Evolutionary conservation across 352 stramenopile genomes (phyloP).

Genomic region (Elongisporangium anandrum): DNA sequence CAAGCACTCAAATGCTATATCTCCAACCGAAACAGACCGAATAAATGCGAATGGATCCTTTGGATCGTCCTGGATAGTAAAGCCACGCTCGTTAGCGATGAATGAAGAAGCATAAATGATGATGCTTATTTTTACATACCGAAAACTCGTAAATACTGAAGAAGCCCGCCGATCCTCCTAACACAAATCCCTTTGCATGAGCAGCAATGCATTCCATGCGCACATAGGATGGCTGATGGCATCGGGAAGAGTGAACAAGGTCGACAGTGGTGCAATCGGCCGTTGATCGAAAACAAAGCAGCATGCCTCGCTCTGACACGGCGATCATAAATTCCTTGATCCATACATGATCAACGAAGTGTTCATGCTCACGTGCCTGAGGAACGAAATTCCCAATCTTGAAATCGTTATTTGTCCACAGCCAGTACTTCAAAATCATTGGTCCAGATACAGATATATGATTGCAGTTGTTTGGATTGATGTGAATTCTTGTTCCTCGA

Average conservation of each 20-base stretch:
- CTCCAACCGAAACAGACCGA: conserved; percentile 56
- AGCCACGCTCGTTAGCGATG: not conserved
- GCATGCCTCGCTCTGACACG: conserved; percentile 58
- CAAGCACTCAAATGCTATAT: conserved; percentile 74
- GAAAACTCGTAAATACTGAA: conserved; percentile 76
- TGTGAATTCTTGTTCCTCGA: conserved; percentile 57
- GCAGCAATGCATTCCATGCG: conserved; percentile 63
- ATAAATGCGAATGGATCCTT: conserved; percentile 82
- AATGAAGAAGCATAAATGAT: not conserved
- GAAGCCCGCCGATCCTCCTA: conserved; percentile 63
- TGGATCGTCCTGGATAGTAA: conserved; percentile 42
- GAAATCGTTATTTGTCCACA: conserved; percentile 75
- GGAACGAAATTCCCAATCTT: conserved; percentile 76
- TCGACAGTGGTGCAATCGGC: conserved; percentile 50
- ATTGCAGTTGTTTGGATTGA: conserved; percentile 61
- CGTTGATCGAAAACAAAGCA: conserved; percentile 59
- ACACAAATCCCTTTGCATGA: conserved; percentile 69
- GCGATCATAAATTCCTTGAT: conserved; percentile 66
- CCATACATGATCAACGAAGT: conserved; percentile 82
- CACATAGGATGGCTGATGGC: conserved; percentile 62
- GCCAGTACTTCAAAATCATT: conserved; percentile 75
- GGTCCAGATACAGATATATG: conserved; percentile 76
- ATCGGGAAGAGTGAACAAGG: conserved; percentile 59
- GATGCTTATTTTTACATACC: conserved; percentile 16
- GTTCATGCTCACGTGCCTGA: conserved; percentile 69